These are phyloP conservation scores for Petrea volubilis DNA, from an alignment of 257 asterid species.

Conservation along the genomic window DNA sequence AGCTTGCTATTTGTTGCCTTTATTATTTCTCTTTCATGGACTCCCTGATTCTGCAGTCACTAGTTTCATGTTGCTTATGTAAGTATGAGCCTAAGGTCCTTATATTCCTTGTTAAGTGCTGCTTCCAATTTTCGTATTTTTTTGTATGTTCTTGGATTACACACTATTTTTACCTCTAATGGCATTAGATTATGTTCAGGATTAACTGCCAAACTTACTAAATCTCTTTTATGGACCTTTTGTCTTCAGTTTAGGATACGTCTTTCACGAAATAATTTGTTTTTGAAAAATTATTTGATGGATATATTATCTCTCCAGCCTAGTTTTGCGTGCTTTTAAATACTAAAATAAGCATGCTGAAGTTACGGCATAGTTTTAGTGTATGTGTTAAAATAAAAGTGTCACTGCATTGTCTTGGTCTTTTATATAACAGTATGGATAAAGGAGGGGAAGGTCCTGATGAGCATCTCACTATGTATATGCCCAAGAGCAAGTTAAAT, in stretches of 20 bases:
- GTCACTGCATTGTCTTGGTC: neutral
- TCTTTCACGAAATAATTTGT: neutral
- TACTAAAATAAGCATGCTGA: slow-evolving; percentile 6
- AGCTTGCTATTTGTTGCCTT: slow-evolving; percentile 78
- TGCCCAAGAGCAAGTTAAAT: neutral
- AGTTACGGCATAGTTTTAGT: neutral
- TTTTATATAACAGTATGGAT: neutral
- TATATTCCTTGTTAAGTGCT: slow-evolving; percentile 4
- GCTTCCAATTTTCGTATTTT: neutral
- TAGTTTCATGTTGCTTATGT: slow-evolving; percentile 84
- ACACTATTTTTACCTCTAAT: neutral
- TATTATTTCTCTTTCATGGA: slow-evolving; percentile 69
- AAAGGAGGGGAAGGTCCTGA: slow-evolving; percentile 4
- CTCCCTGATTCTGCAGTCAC: slow-evolving; percentile 65
- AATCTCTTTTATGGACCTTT: neutral
- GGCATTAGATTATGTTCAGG: neutral
- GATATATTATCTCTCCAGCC: neutral
- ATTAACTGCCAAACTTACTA: neutral
- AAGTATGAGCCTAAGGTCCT: slow-evolving; percentile 34
- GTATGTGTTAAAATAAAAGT: neutral
- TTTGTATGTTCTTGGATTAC: neutral
- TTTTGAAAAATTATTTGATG: slow-evolving; percentile 1
- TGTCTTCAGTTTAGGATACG: neutral
- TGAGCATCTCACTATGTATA: neutral
- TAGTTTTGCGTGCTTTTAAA: neutral